Conservation (phyloP, 164 flowering plant species). For the Brasenia schreberi region DNA sequence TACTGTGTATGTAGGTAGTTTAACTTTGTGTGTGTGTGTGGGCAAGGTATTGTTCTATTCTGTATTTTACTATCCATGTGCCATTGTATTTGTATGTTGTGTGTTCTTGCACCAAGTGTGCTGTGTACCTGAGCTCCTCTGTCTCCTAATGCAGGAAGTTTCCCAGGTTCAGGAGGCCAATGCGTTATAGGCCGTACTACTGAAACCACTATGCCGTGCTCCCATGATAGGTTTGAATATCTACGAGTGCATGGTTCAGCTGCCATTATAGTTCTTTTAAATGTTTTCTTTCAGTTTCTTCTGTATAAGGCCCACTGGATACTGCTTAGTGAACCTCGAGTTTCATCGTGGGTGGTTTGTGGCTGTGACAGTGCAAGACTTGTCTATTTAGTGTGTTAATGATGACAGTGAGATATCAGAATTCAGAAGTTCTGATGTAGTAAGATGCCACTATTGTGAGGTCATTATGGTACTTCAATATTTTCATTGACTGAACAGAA, state of each 20-base stretch:
- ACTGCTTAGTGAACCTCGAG: neutral
- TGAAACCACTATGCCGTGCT: conserved; percentile 7
- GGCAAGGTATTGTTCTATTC: neutral
- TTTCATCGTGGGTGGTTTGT: neutral
- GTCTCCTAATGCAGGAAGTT: neutral
- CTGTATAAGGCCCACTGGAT: neutral
- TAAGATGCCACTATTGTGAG: no score
- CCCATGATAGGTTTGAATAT: neutral
- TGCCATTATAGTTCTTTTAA: neutral
- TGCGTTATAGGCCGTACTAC: conserved; percentile 47
- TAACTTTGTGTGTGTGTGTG: neutral
- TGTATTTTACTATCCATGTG: neutral
- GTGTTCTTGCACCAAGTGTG: neutral
- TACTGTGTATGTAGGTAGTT: neutral
- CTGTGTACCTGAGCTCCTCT: neutral
- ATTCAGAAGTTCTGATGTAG: no score
- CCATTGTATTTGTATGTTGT: neutral
- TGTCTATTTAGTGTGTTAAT: neutral
- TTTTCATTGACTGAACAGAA: no score
- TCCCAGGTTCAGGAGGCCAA: conserved; percentile 45
- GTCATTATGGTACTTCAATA: no score
- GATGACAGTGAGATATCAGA: no score
- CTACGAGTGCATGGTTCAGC: neutral
- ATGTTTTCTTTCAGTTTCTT: neutral
- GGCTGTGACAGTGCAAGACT: neutral